Evolutionary conservation across 1,139 yeast species (phyloP).

Genomic region (Hyphopichia pseudoburtonii): DNA sequence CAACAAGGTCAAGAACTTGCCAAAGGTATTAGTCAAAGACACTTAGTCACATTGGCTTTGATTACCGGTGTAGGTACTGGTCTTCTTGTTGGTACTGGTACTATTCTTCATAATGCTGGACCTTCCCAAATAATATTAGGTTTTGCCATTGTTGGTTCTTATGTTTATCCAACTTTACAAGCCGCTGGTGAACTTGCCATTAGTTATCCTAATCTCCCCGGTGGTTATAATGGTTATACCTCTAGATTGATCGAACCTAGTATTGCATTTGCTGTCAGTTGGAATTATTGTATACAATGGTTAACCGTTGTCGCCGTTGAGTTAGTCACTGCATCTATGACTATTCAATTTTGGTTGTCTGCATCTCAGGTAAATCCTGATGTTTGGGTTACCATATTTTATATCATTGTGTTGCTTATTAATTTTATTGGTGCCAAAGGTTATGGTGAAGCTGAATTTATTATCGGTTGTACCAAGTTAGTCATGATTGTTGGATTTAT

Average conservation of each 20-base stretch:
- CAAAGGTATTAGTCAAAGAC: conserved; percentile 35
- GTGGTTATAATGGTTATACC: conserved; percentile 43
- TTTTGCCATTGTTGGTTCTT: conserved; percentile 39
- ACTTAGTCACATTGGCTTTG: conserved; percentile 37
- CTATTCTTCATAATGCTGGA: conserved; percentile 32
- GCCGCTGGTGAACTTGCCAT: conserved; percentile 47
- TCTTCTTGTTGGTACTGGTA: conserved; percentile 40
- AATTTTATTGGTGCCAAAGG: conserved; percentile 43
- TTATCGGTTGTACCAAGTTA: conserved; percentile 38
- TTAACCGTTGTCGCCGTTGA: conserved; percentile 41
- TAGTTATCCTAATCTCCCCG: conserved; percentile 37
- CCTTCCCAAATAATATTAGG: conserved; percentile 37
- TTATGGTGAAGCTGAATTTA: conserved; percentile 46
- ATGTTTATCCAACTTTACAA: conserved; percentile 40
- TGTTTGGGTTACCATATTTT: conserved; percentile 41
- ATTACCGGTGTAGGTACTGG: conserved; percentile 46
- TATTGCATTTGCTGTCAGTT: conserved; percentile 39
- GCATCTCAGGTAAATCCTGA: conserved; percentile 30
- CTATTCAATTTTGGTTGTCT: conserved; percentile 35
- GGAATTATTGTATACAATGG: conserved; percentile 48
- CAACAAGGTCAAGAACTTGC: conserved; percentile 30
- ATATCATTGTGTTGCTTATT: conserved; percentile 31
- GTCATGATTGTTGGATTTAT: conserved; percentile 40
- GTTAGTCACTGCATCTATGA: conserved; percentile 41
- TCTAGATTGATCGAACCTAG: conserved; percentile 38